Base-by-base conservation (phyloP, 2,329 filamentous ascomycete genomes). In the Hyphodiscus sp. region DNA sequence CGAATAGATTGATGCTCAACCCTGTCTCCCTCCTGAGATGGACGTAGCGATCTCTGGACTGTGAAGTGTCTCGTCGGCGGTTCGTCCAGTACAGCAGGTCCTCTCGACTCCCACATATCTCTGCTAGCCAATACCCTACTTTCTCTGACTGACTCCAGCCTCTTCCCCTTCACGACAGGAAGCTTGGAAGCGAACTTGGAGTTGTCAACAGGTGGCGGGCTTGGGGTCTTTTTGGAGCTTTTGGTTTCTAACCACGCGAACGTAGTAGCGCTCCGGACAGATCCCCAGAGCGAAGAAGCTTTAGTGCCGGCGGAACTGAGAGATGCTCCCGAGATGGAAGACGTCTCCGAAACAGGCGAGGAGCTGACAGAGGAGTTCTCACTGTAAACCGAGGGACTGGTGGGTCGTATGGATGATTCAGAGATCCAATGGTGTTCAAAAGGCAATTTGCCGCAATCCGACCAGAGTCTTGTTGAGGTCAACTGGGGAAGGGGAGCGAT, bases 401-500 rank as follows among this genome's bases (percentile, higher is more conserved):
- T 54, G 30, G 63, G 60, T 53, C 65, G 57, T 10, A 64, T 54
- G 11, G 66, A 65, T 8, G 67, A 68, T 46, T 67, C 66, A 13
- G 66, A 63, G n/a, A 68, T 64, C 67, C 66, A 68, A 43, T 68
- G 51, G 47, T 52, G 63, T 38, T 64, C 63, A 46, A 55, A 33
- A 9, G 50, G 33, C n/a, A 60, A 20, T 41, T 50, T 50, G 7
- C 54, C 19, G 11, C 49, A 33, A 13, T 45, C 46, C 42, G 50
- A 58, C 66, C 66, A 68, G 9, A 68, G 60, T 41, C 58, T 56
- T 13, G 33, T 57, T 0, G 67, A 66, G 7, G 45, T 50, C n/a
- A 68, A 42, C 18, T 48, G 30, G 41, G 43, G 47, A 18, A 65
- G 43, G 13, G 55, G 38, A 7, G 45, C 26, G 1, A 23, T 30